These are phyloP conservation scores for Clarireedia paspali DNA, from an alignment of 2,329 filamentous ascomycete genomes.

Conservation along the genomic window DNA sequence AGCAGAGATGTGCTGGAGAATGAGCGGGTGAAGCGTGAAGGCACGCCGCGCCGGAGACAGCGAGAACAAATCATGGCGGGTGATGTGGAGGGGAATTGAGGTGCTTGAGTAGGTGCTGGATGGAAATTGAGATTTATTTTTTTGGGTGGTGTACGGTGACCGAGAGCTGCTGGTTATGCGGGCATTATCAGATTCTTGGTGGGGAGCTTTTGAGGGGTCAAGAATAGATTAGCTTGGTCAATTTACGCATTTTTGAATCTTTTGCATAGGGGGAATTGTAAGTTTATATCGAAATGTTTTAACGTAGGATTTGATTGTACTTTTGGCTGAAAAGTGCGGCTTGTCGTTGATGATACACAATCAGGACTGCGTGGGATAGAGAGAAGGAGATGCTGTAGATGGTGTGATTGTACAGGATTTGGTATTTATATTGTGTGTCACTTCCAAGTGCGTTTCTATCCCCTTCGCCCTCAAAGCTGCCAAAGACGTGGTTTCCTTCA, in stretches of 20 bases:
- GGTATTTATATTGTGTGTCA: slow-evolving; percentile 6
- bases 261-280: background rate
- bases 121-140: slow-evolving; percentile 18
- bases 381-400: background rate
- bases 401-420: slow-evolving; percentile 2
- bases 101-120: slow-evolving; percentile 22
- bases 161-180: slow-evolving; percentile 10
- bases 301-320: too few species aligned
- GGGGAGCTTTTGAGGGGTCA: background rate
- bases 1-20: slow-evolving; percentile 10
- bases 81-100: slow-evolving; percentile 3
- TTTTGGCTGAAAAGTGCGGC: too few species aligned
- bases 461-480: background rate
- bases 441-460: too few species aligned
- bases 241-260: background rate
- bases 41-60: slow-evolving; percentile 41
- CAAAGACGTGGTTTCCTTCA: background rate
- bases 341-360: too few species aligned
- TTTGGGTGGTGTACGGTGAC: slow-evolving; percentile 20
- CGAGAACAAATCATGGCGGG: slow-evolving; percentile 31
- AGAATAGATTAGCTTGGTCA: background rate
- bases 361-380: too few species aligned
- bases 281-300: background rate
- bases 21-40: slow-evolving; percentile 10
- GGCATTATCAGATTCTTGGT: slow-evolving; percentile 20